A percentile compares a stretch with the other conserved stretches of the same genome.
Evolutionary conservation across 140 eudicot genomes (phyloP).

Genomic region (Stevia rebaudiana): DNA sequence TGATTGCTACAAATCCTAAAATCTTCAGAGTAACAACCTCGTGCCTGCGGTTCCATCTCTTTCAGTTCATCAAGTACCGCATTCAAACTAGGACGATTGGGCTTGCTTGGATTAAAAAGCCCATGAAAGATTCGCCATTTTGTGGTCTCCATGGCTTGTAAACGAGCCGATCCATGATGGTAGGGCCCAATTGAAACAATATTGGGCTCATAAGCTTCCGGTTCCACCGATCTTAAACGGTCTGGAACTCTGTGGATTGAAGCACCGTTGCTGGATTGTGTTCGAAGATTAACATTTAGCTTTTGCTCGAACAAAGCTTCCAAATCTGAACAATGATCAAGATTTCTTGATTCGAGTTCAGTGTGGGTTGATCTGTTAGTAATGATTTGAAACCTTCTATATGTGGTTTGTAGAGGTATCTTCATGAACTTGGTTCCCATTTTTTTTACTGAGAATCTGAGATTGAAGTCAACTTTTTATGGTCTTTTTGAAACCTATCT

Average conservation of each 20-base stretch:
- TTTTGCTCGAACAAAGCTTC: constrained; percentile 10
- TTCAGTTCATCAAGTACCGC: background rate
- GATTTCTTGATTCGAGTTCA: background rate
- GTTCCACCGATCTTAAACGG: constrained; percentile 22
- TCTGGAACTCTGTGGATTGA: constrained; percentile 33
- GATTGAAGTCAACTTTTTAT: background rate
- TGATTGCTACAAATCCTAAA: constrained; percentile 1
- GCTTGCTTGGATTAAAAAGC: constrained; percentile 8
- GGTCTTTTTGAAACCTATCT: background rate
- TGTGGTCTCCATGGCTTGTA: constrained; percentile 20
- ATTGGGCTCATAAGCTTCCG: constrained; percentile 29
- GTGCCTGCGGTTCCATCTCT: constrained; percentile 23
- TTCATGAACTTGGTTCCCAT: background rate
- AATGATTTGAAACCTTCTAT: background rate
- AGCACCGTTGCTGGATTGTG: constrained; percentile 5
- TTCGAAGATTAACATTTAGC: constrained; percentile 7
- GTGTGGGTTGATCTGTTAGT: background rate
- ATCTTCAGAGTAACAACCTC: constrained; percentile 24
- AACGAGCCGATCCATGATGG: constrained; percentile 20
- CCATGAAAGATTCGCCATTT: constrained; percentile 27
- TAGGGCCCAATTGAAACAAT: constrained; percentile 40
- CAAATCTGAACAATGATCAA: background rate
- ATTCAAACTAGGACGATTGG: constrained; percentile 6
- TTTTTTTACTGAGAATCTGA: background rate
- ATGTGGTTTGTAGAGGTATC: constrained; percentile 2